phyloP scores from a whole-genome alignment of 176 grass and related monocot genomes.

The Luzula sylvatica region DNA sequence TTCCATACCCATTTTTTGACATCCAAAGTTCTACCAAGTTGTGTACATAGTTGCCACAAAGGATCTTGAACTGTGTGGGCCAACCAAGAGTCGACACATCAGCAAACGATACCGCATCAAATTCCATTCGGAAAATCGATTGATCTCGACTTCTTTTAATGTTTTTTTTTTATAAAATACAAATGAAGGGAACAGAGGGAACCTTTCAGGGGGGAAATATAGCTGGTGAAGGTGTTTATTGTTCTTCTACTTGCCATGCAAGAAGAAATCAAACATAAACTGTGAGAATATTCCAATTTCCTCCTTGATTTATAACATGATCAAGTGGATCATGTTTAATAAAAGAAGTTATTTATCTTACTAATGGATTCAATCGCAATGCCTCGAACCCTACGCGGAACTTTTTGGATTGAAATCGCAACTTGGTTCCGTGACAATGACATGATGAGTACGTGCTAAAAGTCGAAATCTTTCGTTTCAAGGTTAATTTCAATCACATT shows the following conservation, averaged over 20 bases:
- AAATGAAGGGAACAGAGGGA: slow-evolving; percentile 13
- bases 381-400: too few relatives aligned
- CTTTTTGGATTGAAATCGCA: too few relatives aligned
- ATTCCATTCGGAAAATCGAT: slow-evolving; percentile 17
- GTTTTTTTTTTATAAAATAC: neutral
- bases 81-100: slow-evolving; percentile 23
- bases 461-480: too few relatives aligned
- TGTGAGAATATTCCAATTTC: neutral
- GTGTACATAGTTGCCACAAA: slow-evolving; percentile 9
- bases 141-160: neutral
- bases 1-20: neutral
- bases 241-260: too few relatives aligned
- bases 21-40: neutral
- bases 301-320: neutral
- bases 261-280: too few relatives aligned
- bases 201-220: slow-evolving; percentile 14
- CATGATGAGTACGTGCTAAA: too few relatives aligned
- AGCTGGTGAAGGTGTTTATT: slow-evolving; percentile 28
- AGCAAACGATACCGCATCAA: slow-evolving; percentile 28
- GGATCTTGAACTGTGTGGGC: slow-evolving; percentile 5
- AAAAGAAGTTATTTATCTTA: too few relatives aligned
- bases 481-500: too few relatives aligned
- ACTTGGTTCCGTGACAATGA: too few relatives aligned
- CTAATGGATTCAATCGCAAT: too few relatives aligned
- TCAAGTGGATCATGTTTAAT: neutral